phyloP scores from a whole-genome alignment of 306 rosid genomes.

The Vigna trinervia region DNA sequence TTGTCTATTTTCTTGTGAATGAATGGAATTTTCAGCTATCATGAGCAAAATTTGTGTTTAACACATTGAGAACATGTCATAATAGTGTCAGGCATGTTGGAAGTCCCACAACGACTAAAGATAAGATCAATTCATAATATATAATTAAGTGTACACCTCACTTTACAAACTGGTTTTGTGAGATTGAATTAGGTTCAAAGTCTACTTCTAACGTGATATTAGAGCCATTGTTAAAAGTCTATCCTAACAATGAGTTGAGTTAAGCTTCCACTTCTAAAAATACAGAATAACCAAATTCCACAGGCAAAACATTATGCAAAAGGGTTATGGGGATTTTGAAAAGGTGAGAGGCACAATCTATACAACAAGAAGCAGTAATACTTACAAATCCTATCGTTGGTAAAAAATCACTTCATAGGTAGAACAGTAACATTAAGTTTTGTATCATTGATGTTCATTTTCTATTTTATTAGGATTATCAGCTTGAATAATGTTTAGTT shows the following conservation, averaged over 20 bases:
- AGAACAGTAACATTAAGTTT: conserved; percentile 41
- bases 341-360: conserved; percentile 46
- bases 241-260: no score
- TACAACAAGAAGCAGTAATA: conserved; percentile 37
- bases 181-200: no score
- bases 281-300: conserved; percentile 33
- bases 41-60: not conserved
- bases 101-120: no score
- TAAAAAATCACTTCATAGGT: conserved; percentile 55
- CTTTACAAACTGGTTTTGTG: no score
- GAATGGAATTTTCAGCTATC: conserved; percentile 23
- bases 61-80: conserved; percentile 43
- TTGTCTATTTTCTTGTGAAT: conserved; percentile 28
- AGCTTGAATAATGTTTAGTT: no score
- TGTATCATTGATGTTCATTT: no score
- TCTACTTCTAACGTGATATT: no score
- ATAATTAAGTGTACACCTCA: no score
- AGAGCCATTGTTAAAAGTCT: no score
- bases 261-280: not conserved
- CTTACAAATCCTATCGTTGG: conserved; percentile 51
- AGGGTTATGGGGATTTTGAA: conserved; percentile 25
- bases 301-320: conserved; percentile 40
- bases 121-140: no score
- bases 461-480: no score
- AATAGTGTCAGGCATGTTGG: not conserved